These are phyloP conservation scores for Alternaria consortialis DNA, from an alignment of 2,329 filamentous ascomycete species.

Conservation along the genomic window DNA sequence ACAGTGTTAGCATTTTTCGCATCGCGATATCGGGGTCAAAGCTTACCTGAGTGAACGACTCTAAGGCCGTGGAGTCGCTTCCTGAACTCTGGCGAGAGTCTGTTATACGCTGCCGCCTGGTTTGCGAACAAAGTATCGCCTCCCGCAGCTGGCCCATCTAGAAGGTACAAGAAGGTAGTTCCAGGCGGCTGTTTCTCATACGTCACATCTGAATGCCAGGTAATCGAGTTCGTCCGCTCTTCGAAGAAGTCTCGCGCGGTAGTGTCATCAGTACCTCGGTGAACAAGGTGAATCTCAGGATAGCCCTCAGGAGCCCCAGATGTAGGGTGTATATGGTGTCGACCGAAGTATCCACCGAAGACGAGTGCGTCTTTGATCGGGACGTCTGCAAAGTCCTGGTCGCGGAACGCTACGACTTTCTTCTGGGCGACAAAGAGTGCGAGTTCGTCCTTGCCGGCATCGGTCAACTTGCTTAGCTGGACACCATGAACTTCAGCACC, in stretches of 20 bases:
- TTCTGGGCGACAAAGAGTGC: conserved; percentile 78
- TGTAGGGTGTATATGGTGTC: conserved; percentile 82
- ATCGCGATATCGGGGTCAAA: background rate
- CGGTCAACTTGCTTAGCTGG: conserved; percentile 73
- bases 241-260: conserved; percentile 69
- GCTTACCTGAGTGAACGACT: conserved; percentile 78
- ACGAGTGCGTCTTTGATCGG: conserved; percentile 74
- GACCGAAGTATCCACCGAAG: conserved; percentile 78
- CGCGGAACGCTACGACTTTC: conserved; percentile 78
- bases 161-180: conserved; percentile 86
- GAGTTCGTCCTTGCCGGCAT: conserved; percentile 78
- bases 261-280: conserved; percentile 73
- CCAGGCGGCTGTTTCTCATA: conserved; percentile 90
- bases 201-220: conserved; percentile 89
- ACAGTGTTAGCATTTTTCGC: conserved; percentile 9
- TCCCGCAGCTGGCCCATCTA: conserved; percentile 82
- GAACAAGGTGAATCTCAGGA: conserved; percentile 80
- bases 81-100: conserved; percentile 80
- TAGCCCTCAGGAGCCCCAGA: conserved; percentile 77
- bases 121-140: conserved; percentile 88
- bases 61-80: conserved; percentile 81
- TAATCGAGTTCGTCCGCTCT: conserved; percentile 78
- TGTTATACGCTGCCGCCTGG: conserved; percentile 80
- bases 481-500: conserved; percentile 76
- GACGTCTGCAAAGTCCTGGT: conserved; percentile 72